Evolutionary conservation across 257 asterid species (phyloP).

Genomic region (Asclepias syriaca): DNA sequence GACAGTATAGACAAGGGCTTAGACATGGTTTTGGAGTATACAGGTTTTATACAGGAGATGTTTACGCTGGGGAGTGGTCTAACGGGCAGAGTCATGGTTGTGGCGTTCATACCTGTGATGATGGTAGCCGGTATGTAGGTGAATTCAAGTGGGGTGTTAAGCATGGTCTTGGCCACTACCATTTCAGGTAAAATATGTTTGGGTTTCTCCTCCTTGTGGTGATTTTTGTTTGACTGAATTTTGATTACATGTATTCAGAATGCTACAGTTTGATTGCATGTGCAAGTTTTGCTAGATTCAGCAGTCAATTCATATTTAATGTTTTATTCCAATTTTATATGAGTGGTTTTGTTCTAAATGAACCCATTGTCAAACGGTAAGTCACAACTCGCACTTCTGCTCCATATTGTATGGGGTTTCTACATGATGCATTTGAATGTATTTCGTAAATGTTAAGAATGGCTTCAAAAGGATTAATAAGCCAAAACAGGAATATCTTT

Average conservation of each 20-base stretch:
- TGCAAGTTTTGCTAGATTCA: neutral
- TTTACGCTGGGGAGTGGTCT: slow-evolving; percentile 95
- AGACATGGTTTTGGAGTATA: slow-evolving; percentile 90
- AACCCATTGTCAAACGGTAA: neutral
- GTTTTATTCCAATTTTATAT: neutral
- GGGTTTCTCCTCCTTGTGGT: slow-evolving; percentile 3
- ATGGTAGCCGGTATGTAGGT: slow-evolving; percentile 80
- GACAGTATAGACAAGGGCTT: slow-evolving; percentile 85
- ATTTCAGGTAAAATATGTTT: slow-evolving; percentile 56
- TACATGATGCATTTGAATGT: neutral
- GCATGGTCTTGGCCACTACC: slow-evolving; percentile 92
- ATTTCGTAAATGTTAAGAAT: neutral
- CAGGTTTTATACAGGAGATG: slow-evolving; percentile 89
- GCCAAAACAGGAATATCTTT: neutral
- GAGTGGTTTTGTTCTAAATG: neutral
- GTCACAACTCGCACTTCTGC: neutral
- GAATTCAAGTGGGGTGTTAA: slow-evolving; percentile 91
- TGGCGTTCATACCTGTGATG: slow-evolving; percentile 85
- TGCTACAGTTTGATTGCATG: neutral
- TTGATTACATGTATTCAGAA: neutral
- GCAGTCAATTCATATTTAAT: neutral
- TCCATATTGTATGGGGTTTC: neutral
- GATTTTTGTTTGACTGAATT: neutral
- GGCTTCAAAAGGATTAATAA: too few relatives aligned
- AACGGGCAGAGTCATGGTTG: slow-evolving; percentile 92